Base-by-base conservation (phyloP, 768 basidiomycete species). In the Hirschioporus abietinus region DNA sequence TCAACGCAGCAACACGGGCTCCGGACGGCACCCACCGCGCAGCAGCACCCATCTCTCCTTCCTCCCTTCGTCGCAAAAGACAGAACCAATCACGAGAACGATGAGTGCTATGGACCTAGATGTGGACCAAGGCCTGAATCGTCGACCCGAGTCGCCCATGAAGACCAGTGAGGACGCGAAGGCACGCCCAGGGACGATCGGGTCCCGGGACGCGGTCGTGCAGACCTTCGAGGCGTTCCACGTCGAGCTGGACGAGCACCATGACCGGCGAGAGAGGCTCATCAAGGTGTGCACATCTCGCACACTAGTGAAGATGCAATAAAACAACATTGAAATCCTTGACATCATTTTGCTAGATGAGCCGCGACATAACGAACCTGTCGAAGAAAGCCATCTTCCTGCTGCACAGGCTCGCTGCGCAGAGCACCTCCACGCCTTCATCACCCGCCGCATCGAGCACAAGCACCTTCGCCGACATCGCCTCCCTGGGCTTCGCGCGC, bases 341-440 rank as follows among this genome's bases (percentile, higher is more conserved):
- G 9, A 10, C 59, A 24, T 25, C 9, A 25, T 65, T 24, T 9
- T 60, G 58, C 17, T 75, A 93, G 92, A 83, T 85, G 52, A 90
- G 88, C 73, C 88, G 96, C 36, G 95, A 97, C 77, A 85, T 94
- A 63, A 98, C 96, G 26, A 92, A 88, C 71, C 82, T 92, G 36
- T 94, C 95, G 64, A 99, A 99, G 77, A 96, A 93, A 78, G 82
- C 88, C 70, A 98, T 99, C 69, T 99, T 99, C 74, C 87, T 93
- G 57, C 82, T 98, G 4, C 96, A 98, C 73, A 90, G 95, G 63
- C 78, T 88, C 67, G 77, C 83, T 70, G 81, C 79, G 36, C 83
- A 84, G 65, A 78, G 80, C 18, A 74, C 72, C 30, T 3, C 30
- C 30, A 30, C 30, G 30, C 30, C 30, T 2, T 30, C 30, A 8